A percentile compares a stretch with the other conserved stretches of the same genome.
Evolutionary conservation across 352 stramenopile genomes (phyloP).

Genomic region (Pythium volutum): DNA sequence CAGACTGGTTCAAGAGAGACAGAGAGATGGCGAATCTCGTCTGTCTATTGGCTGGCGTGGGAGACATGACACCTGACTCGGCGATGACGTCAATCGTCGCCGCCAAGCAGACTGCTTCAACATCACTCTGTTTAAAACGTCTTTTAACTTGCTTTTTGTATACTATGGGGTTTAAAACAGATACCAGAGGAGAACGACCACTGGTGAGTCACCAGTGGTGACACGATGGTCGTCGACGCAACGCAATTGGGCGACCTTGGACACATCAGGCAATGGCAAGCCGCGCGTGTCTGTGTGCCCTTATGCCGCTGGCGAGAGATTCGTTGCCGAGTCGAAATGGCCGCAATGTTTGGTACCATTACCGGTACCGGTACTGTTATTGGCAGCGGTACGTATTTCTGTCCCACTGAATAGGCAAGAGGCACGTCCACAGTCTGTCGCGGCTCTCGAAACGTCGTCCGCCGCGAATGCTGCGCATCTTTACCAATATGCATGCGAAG

Average conservation of each 20-base stretch:
- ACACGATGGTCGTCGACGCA: slow-evolving; percentile 17
- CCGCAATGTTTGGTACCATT: not conserved
- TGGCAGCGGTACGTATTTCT: too few species aligned
- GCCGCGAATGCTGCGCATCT: not conserved
- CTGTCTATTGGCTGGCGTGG: slow-evolving; percentile 19
- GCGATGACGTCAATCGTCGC: slow-evolving; percentile 19
- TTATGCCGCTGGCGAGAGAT: not conserved
- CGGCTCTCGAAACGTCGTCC: not conserved
- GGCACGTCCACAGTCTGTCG: too few species aligned
- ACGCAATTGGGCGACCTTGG: not conserved
- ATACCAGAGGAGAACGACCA: not conserved
- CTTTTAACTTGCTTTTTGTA: not conserved
- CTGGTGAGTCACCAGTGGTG: not conserved
- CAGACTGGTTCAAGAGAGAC: not conserved
- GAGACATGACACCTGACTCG: slow-evolving; percentile 11
- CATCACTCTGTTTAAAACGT: slow-evolving; percentile 18
- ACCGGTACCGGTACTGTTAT: too few species aligned
- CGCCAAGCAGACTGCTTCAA: slow-evolving; percentile 21
- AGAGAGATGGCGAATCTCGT: not conserved
- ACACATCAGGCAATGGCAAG: not conserved
- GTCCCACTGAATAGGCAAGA: too few species aligned
- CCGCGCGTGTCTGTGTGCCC: slow-evolving; percentile 3
- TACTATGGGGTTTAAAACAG: not conserved
- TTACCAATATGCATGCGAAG: not conserved
- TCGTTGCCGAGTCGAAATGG: not conserved